These are phyloP conservation scores for Trichosanthes truncata DNA, from an alignment of 306 rosid species.

Conservation along the genomic window DNA sequence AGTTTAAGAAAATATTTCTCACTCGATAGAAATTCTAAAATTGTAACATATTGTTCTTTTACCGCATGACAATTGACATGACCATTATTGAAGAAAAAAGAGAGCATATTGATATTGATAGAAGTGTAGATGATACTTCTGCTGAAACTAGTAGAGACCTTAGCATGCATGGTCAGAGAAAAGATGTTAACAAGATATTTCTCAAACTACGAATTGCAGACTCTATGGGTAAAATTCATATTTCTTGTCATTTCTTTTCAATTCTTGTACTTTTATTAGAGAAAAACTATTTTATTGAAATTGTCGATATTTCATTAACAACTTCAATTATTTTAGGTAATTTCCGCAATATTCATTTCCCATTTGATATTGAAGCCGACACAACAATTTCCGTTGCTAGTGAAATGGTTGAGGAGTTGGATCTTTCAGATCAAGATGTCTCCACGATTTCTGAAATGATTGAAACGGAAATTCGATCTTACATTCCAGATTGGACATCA, in stretches of 20 bases:
- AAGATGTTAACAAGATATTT: slow-evolving; percentile 63
- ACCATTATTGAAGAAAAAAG: slow-evolving; percentile 24
- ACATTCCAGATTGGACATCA: slow-evolving; percentile 56
- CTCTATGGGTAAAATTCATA: slow-evolving; percentile 46
- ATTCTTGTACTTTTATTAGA: no score
- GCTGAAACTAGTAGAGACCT: slow-evolving; percentile 49
- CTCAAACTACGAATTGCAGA: slow-evolving; percentile 75
- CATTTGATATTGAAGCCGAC: slow-evolving; percentile 77
- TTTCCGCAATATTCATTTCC: slow-evolving; percentile 86
- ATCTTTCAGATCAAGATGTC: slow-evolving; percentile 86
- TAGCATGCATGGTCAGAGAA: slow-evolving; percentile 78
- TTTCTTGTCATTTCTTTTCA: neutral
- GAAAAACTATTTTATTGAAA: neutral
- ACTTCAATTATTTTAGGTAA: slow-evolving; percentile 35
- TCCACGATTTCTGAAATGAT: slow-evolving; percentile 76
- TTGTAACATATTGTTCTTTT: slow-evolving; percentile 8
- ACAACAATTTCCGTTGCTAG: slow-evolving; percentile 84
- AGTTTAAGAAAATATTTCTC: neutral
- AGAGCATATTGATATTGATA: slow-evolving; percentile 20
- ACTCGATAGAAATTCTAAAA: neutral
- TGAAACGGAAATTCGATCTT: slow-evolving; percentile 58
- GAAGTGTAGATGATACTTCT: slow-evolving; percentile 22
- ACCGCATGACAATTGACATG: slow-evolving; percentile 22
- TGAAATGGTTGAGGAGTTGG: slow-evolving; percentile 96
- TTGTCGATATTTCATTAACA: neutral